Evolutionary conservation across 2,329 filamentous ascomycete species (phyloP).

Genomic region (Penicillium paneum): DNA sequence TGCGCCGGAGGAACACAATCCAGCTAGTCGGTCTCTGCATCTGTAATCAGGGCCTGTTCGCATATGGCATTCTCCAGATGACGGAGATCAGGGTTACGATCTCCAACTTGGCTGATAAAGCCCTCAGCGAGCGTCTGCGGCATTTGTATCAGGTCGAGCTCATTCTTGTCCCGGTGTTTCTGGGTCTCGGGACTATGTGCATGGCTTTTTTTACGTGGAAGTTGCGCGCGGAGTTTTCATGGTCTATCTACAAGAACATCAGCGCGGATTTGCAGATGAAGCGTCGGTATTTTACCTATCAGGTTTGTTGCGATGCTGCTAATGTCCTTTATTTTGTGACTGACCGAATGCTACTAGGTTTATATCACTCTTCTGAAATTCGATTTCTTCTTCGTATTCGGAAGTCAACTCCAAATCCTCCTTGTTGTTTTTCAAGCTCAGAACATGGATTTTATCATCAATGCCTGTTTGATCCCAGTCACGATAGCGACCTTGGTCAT

Average conservation of each 20-base stretch:
- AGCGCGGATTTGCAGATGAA: conserved; percentile 23
- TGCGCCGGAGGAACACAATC: conserved; percentile 21
- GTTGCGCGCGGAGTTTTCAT: conserved; percentile 19
- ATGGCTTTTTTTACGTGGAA: conserved; percentile 21
- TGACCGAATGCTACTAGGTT: conserved; percentile 7
- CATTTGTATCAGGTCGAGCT: conserved; percentile 11
- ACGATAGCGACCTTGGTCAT: conserved; percentile 12
- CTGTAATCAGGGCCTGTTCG: conserved; percentile 19
- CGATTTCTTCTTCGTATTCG: conserved; percentile 23
- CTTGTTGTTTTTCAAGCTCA: conserved; percentile 12
- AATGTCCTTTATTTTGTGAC: not conserved
- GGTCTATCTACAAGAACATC: conserved; percentile 23
- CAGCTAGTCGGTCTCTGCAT: conserved; percentile 19
- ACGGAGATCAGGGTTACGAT: conserved; percentile 15
- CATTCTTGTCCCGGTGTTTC: conserved; percentile 18
- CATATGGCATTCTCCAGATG: conserved; percentile 18
- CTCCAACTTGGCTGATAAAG: not conserved
- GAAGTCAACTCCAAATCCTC: conserved; percentile 19
- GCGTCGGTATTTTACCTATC: conserved; percentile 18
- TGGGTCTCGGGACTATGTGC: conserved; percentile 10
- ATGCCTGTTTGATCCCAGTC: conserved; percentile 16
- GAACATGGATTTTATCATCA: conserved; percentile 14
- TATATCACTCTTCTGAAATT: conserved; percentile 22
- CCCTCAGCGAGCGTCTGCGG: conserved; percentile 3
- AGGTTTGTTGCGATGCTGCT: conserved; percentile 4